These are phyloP conservation scores for Guyanaporus albipodus DNA, from an alignment of 768 basidiomycete species.

Conservation along the genomic window DNA sequence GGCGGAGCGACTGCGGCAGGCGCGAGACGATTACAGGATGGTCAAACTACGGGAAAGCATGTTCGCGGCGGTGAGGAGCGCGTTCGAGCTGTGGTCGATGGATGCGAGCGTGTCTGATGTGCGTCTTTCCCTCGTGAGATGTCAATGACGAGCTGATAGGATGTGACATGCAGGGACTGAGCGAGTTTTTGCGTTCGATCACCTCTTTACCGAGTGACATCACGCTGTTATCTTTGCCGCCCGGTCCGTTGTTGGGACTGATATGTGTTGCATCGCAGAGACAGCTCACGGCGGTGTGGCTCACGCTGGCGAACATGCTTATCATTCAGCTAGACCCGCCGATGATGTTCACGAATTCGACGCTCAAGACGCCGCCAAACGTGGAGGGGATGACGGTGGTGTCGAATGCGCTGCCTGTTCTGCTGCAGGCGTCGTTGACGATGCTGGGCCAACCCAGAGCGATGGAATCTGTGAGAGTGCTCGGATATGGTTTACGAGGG, in stretches of 20 bases:
- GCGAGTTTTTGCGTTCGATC: constrained; percentile 82
- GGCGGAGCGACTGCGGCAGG: constrained; percentile 50
- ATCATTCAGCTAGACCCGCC: constrained; percentile 82
- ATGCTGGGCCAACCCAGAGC: constrained; percentile 53
- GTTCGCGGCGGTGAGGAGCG: constrained; percentile 51
- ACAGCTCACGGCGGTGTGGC: constrained; percentile 79
- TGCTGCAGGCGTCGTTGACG: constrained; percentile 56
- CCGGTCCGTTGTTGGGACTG: constrained; percentile 76
- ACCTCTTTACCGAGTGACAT: constrained; percentile 74
- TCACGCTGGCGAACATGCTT: constrained; percentile 76
- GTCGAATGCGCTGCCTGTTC: constrained; percentile 46
- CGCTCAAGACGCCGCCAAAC: constrained; percentile 50
- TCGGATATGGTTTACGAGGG: neutral
- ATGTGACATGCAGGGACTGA: constrained; percentile 52
- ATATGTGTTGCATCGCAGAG: constrained; percentile 69
- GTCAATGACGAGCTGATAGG: neutral
- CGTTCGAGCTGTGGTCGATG: constrained; percentile 72
- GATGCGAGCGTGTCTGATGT: constrained; percentile 79
- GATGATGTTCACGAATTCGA: constrained; percentile 31
- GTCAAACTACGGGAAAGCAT: constrained; percentile 64
- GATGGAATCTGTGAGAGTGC: constrained; percentile 61
- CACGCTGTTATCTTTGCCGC: constrained; percentile 76
- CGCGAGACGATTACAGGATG: constrained; percentile 62
- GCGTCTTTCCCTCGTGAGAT: constrained; percentile 30
- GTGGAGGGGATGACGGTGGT: constrained; percentile 57